These are phyloP conservation scores for Globisporangium spinosum DNA, from an alignment of 352 stramenopile genomes.

Conservation along the genomic window DNA sequence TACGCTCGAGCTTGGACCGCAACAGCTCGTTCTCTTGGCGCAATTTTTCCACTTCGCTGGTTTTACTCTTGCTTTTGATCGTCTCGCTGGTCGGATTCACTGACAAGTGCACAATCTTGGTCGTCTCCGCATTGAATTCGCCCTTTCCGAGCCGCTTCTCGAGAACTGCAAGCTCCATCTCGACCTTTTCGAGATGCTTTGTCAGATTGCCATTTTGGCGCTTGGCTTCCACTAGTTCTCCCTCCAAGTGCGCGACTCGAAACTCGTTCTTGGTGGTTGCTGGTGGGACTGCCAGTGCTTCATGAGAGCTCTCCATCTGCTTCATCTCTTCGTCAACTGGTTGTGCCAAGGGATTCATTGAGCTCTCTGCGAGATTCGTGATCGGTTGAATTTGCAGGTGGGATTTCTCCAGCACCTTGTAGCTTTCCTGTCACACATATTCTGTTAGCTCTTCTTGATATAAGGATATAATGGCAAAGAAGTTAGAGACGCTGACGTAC, in stretches of 20 bases:
- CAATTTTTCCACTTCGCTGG: slow-evolving; percentile 38
- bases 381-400: slow-evolving; percentile 33
- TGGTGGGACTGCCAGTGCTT: slow-evolving; percentile 36
- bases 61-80: slow-evolving; percentile 40
- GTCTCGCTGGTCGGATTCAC: slow-evolving; percentile 78
- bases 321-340: background rate
- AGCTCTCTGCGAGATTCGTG: background rate
- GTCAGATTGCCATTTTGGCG: slow-evolving; percentile 44
- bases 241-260: slow-evolving; percentile 48
- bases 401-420: slow-evolving; percentile 35
- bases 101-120: slow-evolving; percentile 86
- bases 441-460: slow-evolving; percentile 4
- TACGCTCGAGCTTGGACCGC: slow-evolving; percentile 38
- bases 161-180: slow-evolving; percentile 57
- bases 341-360: background rate
- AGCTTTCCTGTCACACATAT: slow-evolving; percentile 29
- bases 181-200: slow-evolving; percentile 60
- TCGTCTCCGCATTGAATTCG: slow-evolving; percentile 78
- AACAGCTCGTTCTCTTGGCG: slow-evolving; percentile 53
- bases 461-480: background rate
- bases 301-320: slow-evolving; percentile 17
- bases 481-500: slow-evolving; percentile 25
- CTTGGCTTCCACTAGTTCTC: slow-evolving; percentile 35
- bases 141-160: slow-evolving; percentile 72
- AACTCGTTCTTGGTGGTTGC: slow-evolving; percentile 41